Base-by-base conservation (phyloP, 331 rosid species). In the Dryas integrifolia region DNA sequence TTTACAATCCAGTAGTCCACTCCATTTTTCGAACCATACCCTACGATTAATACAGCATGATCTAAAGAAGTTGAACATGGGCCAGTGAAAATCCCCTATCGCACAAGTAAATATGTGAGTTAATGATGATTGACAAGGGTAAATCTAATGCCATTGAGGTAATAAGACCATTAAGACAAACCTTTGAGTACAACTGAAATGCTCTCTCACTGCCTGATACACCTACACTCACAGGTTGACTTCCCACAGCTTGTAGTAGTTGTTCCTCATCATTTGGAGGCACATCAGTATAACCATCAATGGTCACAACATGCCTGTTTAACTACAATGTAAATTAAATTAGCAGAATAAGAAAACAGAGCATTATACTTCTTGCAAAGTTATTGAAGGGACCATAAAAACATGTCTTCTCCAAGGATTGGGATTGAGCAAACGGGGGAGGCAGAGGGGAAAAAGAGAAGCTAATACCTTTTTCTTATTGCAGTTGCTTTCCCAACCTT, bases 11-110 rank as follows among this genome's bases (percentile, higher is more conserved):
- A 94, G 73, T 89, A 91, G 69, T 94, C 95, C 59, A 73, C 78
- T 67, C 98, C 98, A 70, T 89, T 84, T 74, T 88, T 83, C n/a
- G 97, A 88, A 62, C 87, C 92, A 77, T 91, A 91, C 66, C 98
- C 98, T 58, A 94, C 95, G 39, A 94, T 88, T 85, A 94, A 81
- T 76, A 93, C 97, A 4, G 97, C 97, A 61, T 94, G 98, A 79
- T 94, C 91, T 83, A 94, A 71, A 71, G 86, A 66, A 73, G 88
- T 85, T 59, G 98, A 89, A 83, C 97, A 94, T 4, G 96, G 97
- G 8, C 98, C 98, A 0, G 70, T 76, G 79, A 94, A 94, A 71
- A 94, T 85, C 63, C 98, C 98, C 98, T 94, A 67, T 46, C 50
- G 58, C 65, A 60, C 80, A 75, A 71, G 60, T 10, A 72, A 39